Evolutionary conservation across 2,329 filamentous ascomycete species (phyloP).

Genomic region (Pseudocercospora fijiensis): DNA sequence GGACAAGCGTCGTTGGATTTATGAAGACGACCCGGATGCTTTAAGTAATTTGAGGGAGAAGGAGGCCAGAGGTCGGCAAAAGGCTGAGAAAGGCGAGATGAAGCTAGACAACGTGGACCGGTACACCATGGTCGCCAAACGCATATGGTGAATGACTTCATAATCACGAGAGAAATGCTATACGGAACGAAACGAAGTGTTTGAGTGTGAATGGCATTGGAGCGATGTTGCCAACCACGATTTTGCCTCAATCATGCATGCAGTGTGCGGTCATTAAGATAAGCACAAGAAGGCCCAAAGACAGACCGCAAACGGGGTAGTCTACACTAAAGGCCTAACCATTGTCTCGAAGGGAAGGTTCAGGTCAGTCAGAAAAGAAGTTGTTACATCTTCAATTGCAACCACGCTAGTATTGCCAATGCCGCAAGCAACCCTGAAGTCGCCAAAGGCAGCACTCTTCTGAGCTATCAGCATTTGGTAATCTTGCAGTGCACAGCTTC

Average conservation of each 20-base stretch:
- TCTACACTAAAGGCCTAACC: not conserved
- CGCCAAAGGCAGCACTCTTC: constrained; percentile 20
- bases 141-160: constrained; percentile 71
- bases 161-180: not conserved
- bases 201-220: not conserved
- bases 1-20: constrained; percentile 81
- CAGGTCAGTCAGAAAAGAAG: constrained; percentile 22
- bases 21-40: constrained; percentile 77
- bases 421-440: constrained; percentile 22
- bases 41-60: constrained; percentile 59
- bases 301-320: not conserved
- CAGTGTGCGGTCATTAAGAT: too few relatives aligned
- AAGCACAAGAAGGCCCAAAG: too few relatives aligned
- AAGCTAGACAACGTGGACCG: constrained; percentile 68
- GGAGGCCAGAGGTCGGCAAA: constrained; percentile 60
- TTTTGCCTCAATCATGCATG: not conserved
- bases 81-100: constrained; percentile 51
- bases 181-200: not conserved
- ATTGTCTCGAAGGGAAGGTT: constrained; percentile 15
- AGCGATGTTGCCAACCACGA: too few relatives aligned
- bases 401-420: constrained; percentile 19
- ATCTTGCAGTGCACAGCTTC: constrained; percentile 47
- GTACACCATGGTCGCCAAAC: constrained; percentile 94
- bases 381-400: constrained; percentile 17
- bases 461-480: constrained; percentile 31